These are phyloP conservation scores for Neurospora discreta DNA, from an alignment of 495 filamentous ascomycete species.

Conservation along the genomic window DNA sequence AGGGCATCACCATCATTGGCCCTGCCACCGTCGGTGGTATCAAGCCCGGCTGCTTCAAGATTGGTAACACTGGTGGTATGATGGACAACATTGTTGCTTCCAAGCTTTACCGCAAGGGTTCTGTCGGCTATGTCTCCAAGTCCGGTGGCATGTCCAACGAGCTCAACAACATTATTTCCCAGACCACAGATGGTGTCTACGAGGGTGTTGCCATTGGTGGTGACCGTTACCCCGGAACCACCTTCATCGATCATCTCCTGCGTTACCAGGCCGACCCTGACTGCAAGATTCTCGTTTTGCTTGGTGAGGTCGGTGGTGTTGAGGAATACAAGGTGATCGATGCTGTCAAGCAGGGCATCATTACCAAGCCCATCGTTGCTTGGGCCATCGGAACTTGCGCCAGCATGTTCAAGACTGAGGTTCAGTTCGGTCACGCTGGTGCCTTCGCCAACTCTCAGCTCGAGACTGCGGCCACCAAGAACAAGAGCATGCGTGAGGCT, in stretches of 20 bases:
- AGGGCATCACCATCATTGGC: conserved; percentile 97
- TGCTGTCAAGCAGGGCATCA: conserved; percentile 83
- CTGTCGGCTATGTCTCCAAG: conserved; percentile 98
- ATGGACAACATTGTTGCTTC: conserved; percentile 99
- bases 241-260: conserved; percentile 96
- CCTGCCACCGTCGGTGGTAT: conserved; percentile 98
- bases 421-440: conserved; percentile 98
- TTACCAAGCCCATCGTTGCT: conserved; percentile 96
- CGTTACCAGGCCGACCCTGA: conserved; percentile 90
- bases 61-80: conserved; percentile 99
- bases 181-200: conserved; percentile 93
- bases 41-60: conserved; percentile 98
- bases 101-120: conserved; percentile 98
- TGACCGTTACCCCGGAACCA: conserved; percentile 96
- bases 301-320: conserved; percentile 98
- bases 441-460: conserved; percentile 98
- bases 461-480: conserved; percentile 93
- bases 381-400: conserved; percentile 99
- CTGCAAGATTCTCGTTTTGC: conserved; percentile 90
- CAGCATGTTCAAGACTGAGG: conserved; percentile 99
- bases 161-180: conserved; percentile 97
- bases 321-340: conserved; percentile 99
- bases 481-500: conserved; percentile 88
- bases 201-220: conserved; percentile 99
- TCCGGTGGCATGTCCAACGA: conserved; percentile 99